Percentiles rank a stretch among this genome's conserved stretches.
Conservation (phyloP, 1,139 yeast species). For the Kurtzmaniella quercitrusa region DNA sequence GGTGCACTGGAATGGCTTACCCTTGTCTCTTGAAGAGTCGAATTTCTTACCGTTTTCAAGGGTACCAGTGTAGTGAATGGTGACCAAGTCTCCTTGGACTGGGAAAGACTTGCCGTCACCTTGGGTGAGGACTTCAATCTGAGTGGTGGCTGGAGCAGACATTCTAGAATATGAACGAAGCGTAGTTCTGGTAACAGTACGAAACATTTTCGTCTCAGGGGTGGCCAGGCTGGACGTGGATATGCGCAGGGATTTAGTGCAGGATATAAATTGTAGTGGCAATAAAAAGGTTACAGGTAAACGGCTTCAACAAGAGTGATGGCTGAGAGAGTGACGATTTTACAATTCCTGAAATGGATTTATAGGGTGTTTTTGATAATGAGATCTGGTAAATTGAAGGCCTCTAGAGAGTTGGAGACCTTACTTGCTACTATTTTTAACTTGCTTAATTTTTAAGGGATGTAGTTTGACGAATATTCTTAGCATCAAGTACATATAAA, state of each 20-base stretch:
- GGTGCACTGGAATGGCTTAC: constrained; percentile 86
- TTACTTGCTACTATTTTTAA: too few species aligned
- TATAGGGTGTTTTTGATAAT: too few species aligned
- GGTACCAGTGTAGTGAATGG: constrained; percentile 94
- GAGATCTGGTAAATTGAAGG: too few species aligned
- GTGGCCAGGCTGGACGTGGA: neutral
- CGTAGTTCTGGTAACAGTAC: constrained; percentile 1
- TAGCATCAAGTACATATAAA: too few species aligned
- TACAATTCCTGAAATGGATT: too few species aligned
- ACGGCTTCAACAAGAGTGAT: too few species aligned
- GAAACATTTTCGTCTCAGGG: neutral
- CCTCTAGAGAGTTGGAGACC: too few species aligned
- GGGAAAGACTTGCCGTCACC: constrained; percentile 90
- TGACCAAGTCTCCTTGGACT: constrained; percentile 76
- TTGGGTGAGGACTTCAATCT: constrained; percentile 43
- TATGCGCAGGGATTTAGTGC: neutral
- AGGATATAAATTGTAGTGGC: too few species aligned
- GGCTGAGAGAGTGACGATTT: too few species aligned
- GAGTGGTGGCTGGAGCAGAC: constrained; percentile 42
- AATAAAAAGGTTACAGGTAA: too few species aligned
- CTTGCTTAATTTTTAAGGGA: too few species aligned
- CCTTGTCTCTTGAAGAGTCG: constrained; percentile 92
- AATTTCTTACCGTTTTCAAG: constrained; percentile 91
- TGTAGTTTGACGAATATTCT: too few species aligned
- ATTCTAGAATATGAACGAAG: constrained; percentile 13